Evolutionary conservation across 208 protist genomes (phyloP), one percentile per base, ranked within the genome.

Genomic region (Acanthamoeba triangularis): DNA sequence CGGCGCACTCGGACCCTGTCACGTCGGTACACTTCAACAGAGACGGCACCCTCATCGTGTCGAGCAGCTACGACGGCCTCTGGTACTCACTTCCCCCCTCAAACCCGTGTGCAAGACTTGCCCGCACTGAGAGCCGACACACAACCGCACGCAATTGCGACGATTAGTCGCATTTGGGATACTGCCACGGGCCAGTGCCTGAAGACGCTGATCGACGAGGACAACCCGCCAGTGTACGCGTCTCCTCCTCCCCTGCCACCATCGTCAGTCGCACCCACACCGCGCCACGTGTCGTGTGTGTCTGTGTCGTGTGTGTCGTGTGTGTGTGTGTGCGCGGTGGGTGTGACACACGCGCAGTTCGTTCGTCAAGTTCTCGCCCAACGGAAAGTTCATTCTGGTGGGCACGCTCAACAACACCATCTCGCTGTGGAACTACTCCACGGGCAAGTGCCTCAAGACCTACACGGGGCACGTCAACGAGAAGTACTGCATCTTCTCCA

Each of bases 1-100:
- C 97, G 11, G 98, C 98, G 4, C 98, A 99, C 95, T 97, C 97
- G 10, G 98, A 99, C 28, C 98, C 98, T 8, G 98, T 99, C 18
- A 95, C 98, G 54, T 92, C 95, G 23, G 97, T 98, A n/a, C 96
- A 98, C 78, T 99, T 99, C 90, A 98, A 98, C 56, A 80, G 96
- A 61, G 98, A 99, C 93, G 98, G 98, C 56, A 97, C 98, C 6
- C 95, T 98, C 13, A 96, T 99, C 30, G 96, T 98, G 8, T 96
- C 97, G n/a, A 52, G 95, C 37, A 96, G 95, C 84, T 98, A 98
- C 78, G 98, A 98, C 85, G 98, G 98, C 28, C 87, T 98, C 14
- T 96, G 96, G 97, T 97, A 91, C 30, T 69, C 74, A 11, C 30
- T 59, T 95, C 74, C 35, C n/a, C n/a, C 7, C 49, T 25, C 5